A percentile compares a stretch with the other conserved stretches of the same genome.
Evolutionary conservation across 1,284 basidiomycete species (phyloP).

Genomic region (Trichosporon sp.): DNA sequence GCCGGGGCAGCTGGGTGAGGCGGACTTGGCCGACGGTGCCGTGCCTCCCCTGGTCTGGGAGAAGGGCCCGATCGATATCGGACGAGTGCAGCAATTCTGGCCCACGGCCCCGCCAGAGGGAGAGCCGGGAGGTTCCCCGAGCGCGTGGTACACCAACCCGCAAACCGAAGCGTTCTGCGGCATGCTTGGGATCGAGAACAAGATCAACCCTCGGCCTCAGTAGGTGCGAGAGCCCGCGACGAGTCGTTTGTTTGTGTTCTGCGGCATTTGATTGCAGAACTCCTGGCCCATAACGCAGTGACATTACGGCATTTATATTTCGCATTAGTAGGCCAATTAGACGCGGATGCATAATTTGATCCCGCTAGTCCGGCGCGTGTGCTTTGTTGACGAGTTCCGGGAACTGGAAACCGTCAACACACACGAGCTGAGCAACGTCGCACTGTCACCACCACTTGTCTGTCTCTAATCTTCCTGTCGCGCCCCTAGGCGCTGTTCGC

Average conservation of each 20-base stretch:
- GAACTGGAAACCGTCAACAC: not conserved
- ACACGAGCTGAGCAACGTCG: not conserved
- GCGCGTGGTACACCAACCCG: conserved; percentile 74
- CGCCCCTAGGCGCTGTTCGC: not conserved
- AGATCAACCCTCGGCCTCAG: conserved; percentile 58
- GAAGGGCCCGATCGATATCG: conserved; percentile 50
- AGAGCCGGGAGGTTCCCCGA: conserved; percentile 46
- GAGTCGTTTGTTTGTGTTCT: not conserved
- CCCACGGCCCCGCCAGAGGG: conserved; percentile 64
- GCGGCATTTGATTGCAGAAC: not conserved
- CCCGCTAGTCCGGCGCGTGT: not conserved
- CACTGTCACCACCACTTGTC: not conserved
- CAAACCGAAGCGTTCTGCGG: conserved; percentile 83
- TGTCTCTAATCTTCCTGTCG: not conserved
- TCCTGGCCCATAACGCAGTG: not conserved
- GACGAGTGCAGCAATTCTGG: conserved; percentile 65
- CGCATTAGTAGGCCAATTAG: not conserved
- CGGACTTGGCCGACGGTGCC: conserved; percentile 27
- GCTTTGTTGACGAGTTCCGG: conserved; percentile 4
- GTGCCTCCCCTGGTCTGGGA: conserved; percentile 33
- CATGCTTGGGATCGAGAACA: conserved; percentile 74
- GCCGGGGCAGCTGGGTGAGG: conserved; percentile 17
- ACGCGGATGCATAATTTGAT: conserved; percentile 1
- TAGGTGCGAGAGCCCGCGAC: not conserved
- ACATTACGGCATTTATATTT: not conserved